phyloP scores from a whole-genome alignment of 495 filamentous ascomycete species.

The Tuber microsphaerosporum region DNA sequence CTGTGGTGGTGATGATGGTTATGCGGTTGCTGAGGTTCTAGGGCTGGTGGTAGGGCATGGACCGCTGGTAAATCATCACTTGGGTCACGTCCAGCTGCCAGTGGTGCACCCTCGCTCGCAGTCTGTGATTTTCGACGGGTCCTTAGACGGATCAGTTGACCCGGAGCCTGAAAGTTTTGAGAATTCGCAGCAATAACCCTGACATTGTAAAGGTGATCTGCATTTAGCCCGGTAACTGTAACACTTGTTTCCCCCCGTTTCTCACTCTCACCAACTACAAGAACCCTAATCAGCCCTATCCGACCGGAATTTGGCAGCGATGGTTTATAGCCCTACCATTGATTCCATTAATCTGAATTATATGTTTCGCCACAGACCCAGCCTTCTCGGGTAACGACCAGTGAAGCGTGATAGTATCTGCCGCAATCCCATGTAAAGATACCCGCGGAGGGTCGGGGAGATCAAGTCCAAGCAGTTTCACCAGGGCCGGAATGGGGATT shows the following conservation, averaged over 20 bases:
- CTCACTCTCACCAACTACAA: constrained; percentile 72
- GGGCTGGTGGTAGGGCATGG: constrained; percentile 16
- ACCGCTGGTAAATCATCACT: constrained; percentile 40
- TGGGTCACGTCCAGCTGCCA: constrained; percentile 38
- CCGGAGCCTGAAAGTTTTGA: constrained; percentile 84
- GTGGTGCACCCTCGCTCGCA: constrained; percentile 7
- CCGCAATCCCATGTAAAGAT: constrained; percentile 80
- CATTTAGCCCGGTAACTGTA: constrained; percentile 74
- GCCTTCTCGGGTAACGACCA: constrained; percentile 76
- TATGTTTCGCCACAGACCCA: constrained; percentile 73
- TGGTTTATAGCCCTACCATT: constrained; percentile 56
- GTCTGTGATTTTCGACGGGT: constrained; percentile 43
- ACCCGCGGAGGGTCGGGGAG: constrained; percentile 84
- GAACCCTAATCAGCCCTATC: constrained; percentile 5
- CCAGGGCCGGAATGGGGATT: constrained; percentile 82
- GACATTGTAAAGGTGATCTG: constrained; percentile 82
- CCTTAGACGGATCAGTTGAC: constrained; percentile 71
- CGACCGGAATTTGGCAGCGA: neutral
- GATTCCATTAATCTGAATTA: constrained; percentile 86
- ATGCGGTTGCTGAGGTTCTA: constrained; percentile 25
- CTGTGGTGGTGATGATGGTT: constrained; percentile 47
- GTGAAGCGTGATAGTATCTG: constrained; percentile 80
- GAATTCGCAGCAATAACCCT: constrained; percentile 82
- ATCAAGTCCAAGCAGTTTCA: constrained; percentile 84
- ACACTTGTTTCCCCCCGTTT: constrained; percentile 76